Percentiles rank a stretch among this genome's conserved stretches.
These are phyloP conservation scores for Seiridium cupressi DNA, from an alignment of 2,329 filamentous ascomycete genomes.

Conservation along the genomic window DNA sequence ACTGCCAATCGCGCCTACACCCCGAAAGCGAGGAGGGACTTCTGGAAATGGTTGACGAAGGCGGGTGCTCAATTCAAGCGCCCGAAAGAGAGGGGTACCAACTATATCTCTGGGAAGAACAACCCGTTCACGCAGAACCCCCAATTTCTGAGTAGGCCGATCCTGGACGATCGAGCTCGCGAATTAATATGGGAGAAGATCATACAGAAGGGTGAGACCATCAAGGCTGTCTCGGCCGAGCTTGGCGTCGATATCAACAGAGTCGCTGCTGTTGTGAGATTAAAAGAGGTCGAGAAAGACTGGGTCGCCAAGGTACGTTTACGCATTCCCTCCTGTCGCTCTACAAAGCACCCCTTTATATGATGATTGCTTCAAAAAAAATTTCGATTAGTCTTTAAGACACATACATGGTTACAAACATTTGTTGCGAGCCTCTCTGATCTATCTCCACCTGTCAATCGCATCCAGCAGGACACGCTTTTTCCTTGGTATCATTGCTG, in stretches of 20 bases:
- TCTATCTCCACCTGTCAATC: slow-evolving; percentile 10
- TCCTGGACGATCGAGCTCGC: slow-evolving; percentile 71
- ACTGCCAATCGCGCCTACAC: slow-evolving; percentile 3
- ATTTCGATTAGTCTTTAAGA: slow-evolving; percentile 99
- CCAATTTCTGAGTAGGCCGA: slow-evolving; percentile 66
- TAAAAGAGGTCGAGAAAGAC: slow-evolving; percentile 82
- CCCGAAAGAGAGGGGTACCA: slow-evolving; percentile 6
- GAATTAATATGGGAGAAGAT: slow-evolving; percentile 73
- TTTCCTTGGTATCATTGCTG: slow-evolving; percentile 14
- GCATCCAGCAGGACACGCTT: not conserved
- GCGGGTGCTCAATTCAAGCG: not conserved
- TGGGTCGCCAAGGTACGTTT: slow-evolving; percentile 66
- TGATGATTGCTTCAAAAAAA: slow-evolving; percentile 64
- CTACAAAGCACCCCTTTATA: slow-evolving; percentile 20
- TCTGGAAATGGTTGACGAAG: slow-evolving; percentile 5
- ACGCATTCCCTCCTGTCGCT: slow-evolving; percentile 34
- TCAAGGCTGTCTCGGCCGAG: slow-evolving; percentile 76
- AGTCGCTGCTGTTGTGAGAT: slow-evolving; percentile 79
- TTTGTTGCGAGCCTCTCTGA: slow-evolving; percentile 76
- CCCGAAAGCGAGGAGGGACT: slow-evolving; percentile 2
- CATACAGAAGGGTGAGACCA: slow-evolving; percentile 60
- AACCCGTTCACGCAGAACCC: slow-evolving; percentile 73
- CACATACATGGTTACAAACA: slow-evolving; percentile 81
- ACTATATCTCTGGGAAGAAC: slow-evolving; percentile 14
- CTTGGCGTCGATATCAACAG: slow-evolving; percentile 78